phyloP scores from a whole-genome alignment of 805 yeast genomes.

The Candida jianshihensis region DNA sequence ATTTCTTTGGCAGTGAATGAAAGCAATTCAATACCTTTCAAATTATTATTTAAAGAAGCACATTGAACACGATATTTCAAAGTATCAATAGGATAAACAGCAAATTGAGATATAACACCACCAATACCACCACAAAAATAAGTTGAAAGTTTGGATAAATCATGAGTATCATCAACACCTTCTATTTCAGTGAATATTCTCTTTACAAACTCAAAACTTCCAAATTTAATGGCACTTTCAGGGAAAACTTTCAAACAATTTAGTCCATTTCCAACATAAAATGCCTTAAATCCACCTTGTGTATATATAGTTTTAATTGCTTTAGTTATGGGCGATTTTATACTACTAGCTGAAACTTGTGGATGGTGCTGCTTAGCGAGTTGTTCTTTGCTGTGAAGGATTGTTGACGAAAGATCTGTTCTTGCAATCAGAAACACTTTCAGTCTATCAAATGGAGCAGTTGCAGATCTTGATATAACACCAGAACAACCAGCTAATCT shows the following conservation, averaged over 20 bases:
- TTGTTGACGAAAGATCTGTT: slow-evolving; percentile 69
- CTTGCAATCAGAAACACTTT: slow-evolving; percentile 92
- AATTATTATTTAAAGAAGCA: slow-evolving; percentile 62
- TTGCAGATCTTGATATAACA: slow-evolving; percentile 89
- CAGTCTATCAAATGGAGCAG: slow-evolving; percentile 94
- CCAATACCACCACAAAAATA: slow-evolving; percentile 95
- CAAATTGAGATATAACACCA: slow-evolving; percentile 87
- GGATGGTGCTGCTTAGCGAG: slow-evolving; percentile 36
- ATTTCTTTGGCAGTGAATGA: slow-evolving; percentile 66
- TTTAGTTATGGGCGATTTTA: slow-evolving; percentile 67
- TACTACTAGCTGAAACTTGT: slow-evolving; percentile 34
- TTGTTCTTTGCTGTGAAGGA: slow-evolving; percentile 49
- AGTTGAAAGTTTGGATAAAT: slow-evolving; percentile 70
- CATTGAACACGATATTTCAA: slow-evolving; percentile 91
- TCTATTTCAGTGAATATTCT: slow-evolving; percentile 64
- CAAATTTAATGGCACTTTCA: slow-evolving; percentile 95
- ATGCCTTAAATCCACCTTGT: slow-evolving; percentile 82
- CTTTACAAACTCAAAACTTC: slow-evolving; percentile 87
- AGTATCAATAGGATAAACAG: slow-evolving; percentile 94
- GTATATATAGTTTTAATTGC: slow-evolving; percentile 78
- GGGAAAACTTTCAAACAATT: slow-evolving; percentile 94
- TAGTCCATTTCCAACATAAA: slow-evolving; percentile 92
- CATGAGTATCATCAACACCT: slow-evolving; percentile 63
- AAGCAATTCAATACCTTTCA: slow-evolving; percentile 57
- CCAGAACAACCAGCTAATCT: slow-evolving; percentile 82